Evolutionary conservation across 2,329 filamentous ascomycete genomes (phyloP), one percentile per base, ranked within the genome.

Genomic region (Talaromyces sp.): DNA sequence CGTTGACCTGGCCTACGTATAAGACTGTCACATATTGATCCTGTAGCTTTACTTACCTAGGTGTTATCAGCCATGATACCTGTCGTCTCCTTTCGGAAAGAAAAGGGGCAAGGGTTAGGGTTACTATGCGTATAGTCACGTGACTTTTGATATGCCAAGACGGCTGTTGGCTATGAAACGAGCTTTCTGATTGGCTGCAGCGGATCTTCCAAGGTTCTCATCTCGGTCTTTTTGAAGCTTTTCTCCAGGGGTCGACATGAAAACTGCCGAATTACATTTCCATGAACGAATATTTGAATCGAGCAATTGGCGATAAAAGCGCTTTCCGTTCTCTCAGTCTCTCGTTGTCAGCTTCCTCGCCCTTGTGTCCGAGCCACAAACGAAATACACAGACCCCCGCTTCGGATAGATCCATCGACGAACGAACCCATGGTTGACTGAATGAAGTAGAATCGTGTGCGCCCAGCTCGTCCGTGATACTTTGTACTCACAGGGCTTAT

Each of bases 361-460:
- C 31, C 2, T 22, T 5, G 19, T 21, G 40, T n/a, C 28, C 28
- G 52, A 35, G 52, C 13, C 37, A 28, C 51, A 21, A 13, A 9
- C 15, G n/a, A 43, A 33, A 9, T 35, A 17, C 45, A 25, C 39
- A 10, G 40, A 11, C 36, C 53, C 40, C 40, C 53, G 54, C 43
- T 39, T 33, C 54, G 36, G 35, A 57, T 36, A 22, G 17, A 17
- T 36, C 43, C 13, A 28, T 22, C 15, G 15, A 19, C 21, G 7
- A 48, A 41, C 54, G 35, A 36, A 51, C 35, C 54, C 35, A 57
- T 57, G 54, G 51, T 43, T 43, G n/a, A n/a, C n/a, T 43, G 25
- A 41, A 28, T 37, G 37, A 17, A 28, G 36, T 56, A 39, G 41
- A 15, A 48, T 22, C 33, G 22, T 48, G 19, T 37, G 41, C 41